Conservation (phyloP, 2,329 filamentous ascomycete species). For the Diplodia sapinea region DNA sequence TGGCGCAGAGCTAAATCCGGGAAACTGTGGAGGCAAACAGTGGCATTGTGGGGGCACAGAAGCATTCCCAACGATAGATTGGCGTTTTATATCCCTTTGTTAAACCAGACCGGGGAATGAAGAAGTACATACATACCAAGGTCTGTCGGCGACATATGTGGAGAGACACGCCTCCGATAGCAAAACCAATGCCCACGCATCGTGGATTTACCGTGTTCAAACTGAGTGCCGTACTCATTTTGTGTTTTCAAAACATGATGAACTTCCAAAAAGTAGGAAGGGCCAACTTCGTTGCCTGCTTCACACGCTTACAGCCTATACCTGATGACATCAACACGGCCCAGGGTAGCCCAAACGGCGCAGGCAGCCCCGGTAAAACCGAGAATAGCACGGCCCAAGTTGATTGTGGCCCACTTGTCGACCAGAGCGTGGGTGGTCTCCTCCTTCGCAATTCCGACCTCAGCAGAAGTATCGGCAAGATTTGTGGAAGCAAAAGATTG, state of each 20-base stretch:
- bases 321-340: constrained; percentile 27
- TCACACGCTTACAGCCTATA: constrained; percentile 8
- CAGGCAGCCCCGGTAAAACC: constrained; percentile 35
- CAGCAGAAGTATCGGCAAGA: constrained; percentile 48
- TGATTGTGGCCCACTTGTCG: constrained; percentile 62
- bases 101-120: background rate
- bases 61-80: no score
- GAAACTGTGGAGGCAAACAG: no score
- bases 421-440: constrained; percentile 60
- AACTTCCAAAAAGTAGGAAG: background rate
- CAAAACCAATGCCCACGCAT: background rate
- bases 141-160: background rate
- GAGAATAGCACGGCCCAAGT: constrained; percentile 53
- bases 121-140: background rate
- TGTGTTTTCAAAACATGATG: background rate
- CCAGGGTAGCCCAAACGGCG: constrained; percentile 39
- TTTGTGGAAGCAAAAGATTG: constrained; percentile 37
- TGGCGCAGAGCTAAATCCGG: no score
- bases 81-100: background rate
- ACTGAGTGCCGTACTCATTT: background rate
- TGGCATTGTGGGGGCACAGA: no score
- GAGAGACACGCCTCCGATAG: background rate
- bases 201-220: background rate
- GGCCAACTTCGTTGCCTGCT: no score
- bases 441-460: constrained; percentile 45